Base-by-base conservation (phyloP, 371 early-diverging fungal species). In the Encephalitozoon romaleae region DNA sequence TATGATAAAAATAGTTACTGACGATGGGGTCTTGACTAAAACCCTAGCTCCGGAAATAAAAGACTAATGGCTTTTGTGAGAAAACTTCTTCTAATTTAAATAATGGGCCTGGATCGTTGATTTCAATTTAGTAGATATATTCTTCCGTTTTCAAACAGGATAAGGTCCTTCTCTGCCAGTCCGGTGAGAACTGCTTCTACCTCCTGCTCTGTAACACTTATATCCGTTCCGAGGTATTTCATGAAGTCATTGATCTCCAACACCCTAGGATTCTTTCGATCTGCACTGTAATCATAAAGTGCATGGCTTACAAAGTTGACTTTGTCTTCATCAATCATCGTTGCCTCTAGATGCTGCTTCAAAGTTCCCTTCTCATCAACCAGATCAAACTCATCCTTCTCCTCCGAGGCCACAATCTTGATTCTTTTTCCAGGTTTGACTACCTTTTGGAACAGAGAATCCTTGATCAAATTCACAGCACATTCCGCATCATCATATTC, bases 401-500 rank as follows among this genome's bases (percentile, higher is more conserved):
- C 34, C 18, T 47, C 53, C 0, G 25, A 5, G 9, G 15, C 70
- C 9, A 3, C 42, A 25, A 18, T 9, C 21, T 74, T 74, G n/a
- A 28, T 18, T 21, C 59, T 42, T 45, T 67, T 74, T 21, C 9
- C 34, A 12, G 51, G 28, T 18, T 67, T 70, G 53, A 72, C 30
- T 6, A 77, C 38, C 68, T 84, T 77, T 49, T 76, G 38, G 59
- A 78, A 81, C 0, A 84, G 74, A 15, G 78, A 72, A 30, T 30
- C 49, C 47, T 78, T 66, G 25, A 86, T 23, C 47, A 86, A n/a
- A 25, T 54, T 53, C 43, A 84, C 72, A 6, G 81, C 82, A 21
- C 52, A 78, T 21, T 54, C 72, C 15, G 81, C 82, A 79, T 86
- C 86, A 26, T 11, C 26, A 5, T 74, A 64, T 8, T 92, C 91